Conservation (phyloP, 73 alveolate genomes). For the Tetrahymena thermophila region DNA sequence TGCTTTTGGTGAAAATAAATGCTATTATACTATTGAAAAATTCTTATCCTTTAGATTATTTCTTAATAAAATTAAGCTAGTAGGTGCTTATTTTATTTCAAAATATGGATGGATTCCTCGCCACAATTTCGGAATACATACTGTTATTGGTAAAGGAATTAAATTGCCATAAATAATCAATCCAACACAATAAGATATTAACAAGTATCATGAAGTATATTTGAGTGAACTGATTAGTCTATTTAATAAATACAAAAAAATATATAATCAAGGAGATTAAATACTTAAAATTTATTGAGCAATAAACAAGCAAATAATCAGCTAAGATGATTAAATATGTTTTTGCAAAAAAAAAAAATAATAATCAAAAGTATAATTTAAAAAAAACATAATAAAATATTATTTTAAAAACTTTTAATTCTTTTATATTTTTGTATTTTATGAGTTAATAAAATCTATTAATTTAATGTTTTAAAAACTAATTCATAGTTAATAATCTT, state of each 20-base stretch:
- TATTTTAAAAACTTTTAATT: too few species aligned
- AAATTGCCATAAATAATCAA: slow-evolving; percentile 8
- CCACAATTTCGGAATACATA: slow-evolving; percentile 7
- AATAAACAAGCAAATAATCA: neutral
- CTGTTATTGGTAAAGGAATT: slow-evolving; percentile 35
- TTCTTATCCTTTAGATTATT: slow-evolving; percentile 14
- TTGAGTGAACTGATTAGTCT: neutral
- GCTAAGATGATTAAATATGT: neutral
- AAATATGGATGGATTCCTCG: slow-evolving; percentile 23
- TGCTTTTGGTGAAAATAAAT: slow-evolving; percentile 30
- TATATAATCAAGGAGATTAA: neutral
- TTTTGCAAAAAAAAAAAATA: too few species aligned
- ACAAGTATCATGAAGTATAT: slow-evolving; percentile 25
- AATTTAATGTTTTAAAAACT: too few species aligned
- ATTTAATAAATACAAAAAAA: slow-evolving; percentile 2
- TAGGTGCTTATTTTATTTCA: slow-evolving; percentile 16
- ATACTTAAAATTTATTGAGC: neutral
- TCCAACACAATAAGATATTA: slow-evolving; percentile 28
- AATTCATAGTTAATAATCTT: too few species aligned
- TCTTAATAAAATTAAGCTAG: slow-evolving; percentile 11
- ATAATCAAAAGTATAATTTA: too few species aligned
- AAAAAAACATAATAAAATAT: too few species aligned
- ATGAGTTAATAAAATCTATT: too few species aligned
- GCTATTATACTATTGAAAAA: slow-evolving; percentile 10
- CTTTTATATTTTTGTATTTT: too few species aligned